A percentile compares a stretch with the other conserved stretches of the same genome.
Evolutionary conservation across 2,329 filamentous ascomycete genomes (phyloP).

Genomic region (Aspergillus ochraceus): DNA sequence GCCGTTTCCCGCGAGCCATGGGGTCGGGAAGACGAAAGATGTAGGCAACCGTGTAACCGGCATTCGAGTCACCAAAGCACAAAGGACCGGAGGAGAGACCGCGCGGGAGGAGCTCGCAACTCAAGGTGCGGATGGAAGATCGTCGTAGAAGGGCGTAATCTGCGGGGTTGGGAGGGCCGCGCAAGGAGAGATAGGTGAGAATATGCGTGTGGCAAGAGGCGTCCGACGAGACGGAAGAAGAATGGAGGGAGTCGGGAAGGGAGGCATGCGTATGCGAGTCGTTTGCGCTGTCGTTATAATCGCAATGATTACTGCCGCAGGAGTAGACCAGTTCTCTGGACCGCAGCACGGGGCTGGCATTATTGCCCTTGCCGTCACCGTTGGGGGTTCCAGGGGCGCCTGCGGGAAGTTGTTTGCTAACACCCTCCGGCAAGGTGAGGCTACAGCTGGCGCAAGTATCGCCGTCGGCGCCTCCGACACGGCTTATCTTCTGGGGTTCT

Average conservation of each 20-base stretch:
- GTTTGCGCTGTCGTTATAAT: slow-evolving; percentile 35
- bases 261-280: slow-evolving; percentile 39
- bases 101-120: slow-evolving; percentile 56
- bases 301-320: slow-evolving; percentile 43
- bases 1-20: slow-evolving; percentile 56
- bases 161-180: slow-evolving; percentile 54
- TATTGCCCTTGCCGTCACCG: slow-evolving; percentile 50
- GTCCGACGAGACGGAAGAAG: slow-evolving; percentile 45
- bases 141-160: slow-evolving; percentile 57
- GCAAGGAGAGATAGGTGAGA: slow-evolving; percentile 59
- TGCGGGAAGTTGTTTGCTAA: slow-evolving; percentile 54
- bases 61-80: slow-evolving; percentile 56
- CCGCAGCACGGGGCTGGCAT: slow-evolving; percentile 56
- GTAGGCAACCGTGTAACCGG: slow-evolving; percentile 61
- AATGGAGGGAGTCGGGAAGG: slow-evolving; percentile 39
- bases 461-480: slow-evolving; percentile 45
- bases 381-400: slow-evolving; percentile 53
- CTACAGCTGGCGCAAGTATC: slow-evolving; percentile 60
- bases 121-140: slow-evolving; percentile 59
- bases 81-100: slow-evolving; percentile 59
- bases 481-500: slow-evolving; percentile 47
- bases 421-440: slow-evolving; percentile 55
- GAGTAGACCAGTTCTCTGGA: slow-evolving; percentile 56
- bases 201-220: slow-evolving; percentile 56
- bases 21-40: slow-evolving; percentile 60